phyloP scores from a whole-genome alignment of 1,284 basidiomycete genomes.

The Rhodotorula sp. region DNA sequence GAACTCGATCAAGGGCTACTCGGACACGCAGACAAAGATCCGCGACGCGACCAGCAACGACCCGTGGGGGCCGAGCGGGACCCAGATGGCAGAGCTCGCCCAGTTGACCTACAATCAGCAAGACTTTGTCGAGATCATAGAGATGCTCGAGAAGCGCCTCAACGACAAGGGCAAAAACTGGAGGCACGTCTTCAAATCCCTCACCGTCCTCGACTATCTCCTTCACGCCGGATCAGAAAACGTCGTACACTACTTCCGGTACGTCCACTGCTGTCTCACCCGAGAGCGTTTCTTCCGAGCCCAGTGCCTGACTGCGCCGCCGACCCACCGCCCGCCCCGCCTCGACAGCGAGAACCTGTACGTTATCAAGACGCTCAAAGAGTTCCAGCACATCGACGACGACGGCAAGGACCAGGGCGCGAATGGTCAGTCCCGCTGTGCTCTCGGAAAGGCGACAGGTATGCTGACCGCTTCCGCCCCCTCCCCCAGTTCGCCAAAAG shows the following conservation, averaged over 20 bases:
- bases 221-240: constrained; percentile 97
- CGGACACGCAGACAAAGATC: constrained; percentile 41
- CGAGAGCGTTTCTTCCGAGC: too few species aligned
- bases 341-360: constrained; percentile 77
- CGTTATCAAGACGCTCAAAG: constrained; percentile 97
- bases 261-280: neutral
- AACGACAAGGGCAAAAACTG: constrained; percentile 99
- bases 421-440: constrained; percentile 58
- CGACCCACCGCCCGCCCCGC: neutral
- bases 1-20: constrained; percentile 42
- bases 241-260: constrained; percentile 93
- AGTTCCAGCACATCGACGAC: constrained; percentile 97
- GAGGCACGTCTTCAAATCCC: constrained; percentile 99
- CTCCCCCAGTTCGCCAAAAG: constrained; percentile 73
- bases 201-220: constrained; percentile 94
- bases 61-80: constrained; percentile 96
- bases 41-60: constrained; percentile 99
- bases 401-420: constrained; percentile 95
- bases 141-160: constrained; percentile 97
- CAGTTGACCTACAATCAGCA: constrained; percentile 97
- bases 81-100: constrained; percentile 98
- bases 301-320: neutral
- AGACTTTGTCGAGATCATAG: constrained; percentile 99
- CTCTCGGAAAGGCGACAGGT: neutral
- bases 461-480: neutral